phyloP scores from a whole-genome alignment of 768 basidiomycete genomes.

The Epithele typhae region DNA sequence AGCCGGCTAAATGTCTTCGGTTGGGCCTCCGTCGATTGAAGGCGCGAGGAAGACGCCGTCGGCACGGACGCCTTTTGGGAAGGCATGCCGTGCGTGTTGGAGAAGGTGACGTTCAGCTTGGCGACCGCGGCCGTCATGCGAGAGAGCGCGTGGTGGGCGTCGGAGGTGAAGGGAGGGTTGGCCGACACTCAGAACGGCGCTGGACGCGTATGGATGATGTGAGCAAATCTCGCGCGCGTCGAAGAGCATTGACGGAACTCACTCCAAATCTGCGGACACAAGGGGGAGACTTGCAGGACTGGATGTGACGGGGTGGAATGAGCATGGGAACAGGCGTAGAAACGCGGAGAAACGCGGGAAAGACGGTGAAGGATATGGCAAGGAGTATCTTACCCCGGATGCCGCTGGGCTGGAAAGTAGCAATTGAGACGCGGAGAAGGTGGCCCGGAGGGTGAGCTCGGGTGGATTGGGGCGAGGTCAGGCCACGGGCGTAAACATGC shows the following conservation, averaged over 20 bases:
- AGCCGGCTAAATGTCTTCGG: conserved; percentile 60
- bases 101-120: conserved; percentile 32
- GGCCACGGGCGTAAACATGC: conserved; percentile 14
- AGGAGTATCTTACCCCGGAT: conserved; percentile 16
- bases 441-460: conserved; percentile 10
- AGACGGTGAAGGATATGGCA: conserved; percentile 4
- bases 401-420: conserved; percentile 10
- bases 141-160: conserved; percentile 3
- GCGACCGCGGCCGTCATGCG: conserved; percentile 44
- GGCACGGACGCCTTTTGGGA: conserved; percentile 24
- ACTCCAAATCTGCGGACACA: conserved; percentile 9
- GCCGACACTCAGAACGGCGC: conserved; percentile 11
- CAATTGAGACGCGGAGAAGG: conserved; percentile 10
- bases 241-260: conserved; percentile 5
- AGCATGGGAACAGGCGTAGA: conserved; percentile 12
- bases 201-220: conserved; percentile 2
- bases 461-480: conserved; percentile 11
- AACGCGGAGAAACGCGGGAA: conserved; percentile 5
- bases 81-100: conserved; percentile 44
- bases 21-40: conserved; percentile 33
- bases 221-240: neutral
- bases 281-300: conserved; percentile 8
- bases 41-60: conserved; percentile 29
- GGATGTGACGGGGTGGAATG: conserved; percentile 4
- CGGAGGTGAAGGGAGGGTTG: conserved; percentile 7